Base-by-base conservation (phyloP, 805 yeast species). In the Metschnikowia colocasiae region DNA sequence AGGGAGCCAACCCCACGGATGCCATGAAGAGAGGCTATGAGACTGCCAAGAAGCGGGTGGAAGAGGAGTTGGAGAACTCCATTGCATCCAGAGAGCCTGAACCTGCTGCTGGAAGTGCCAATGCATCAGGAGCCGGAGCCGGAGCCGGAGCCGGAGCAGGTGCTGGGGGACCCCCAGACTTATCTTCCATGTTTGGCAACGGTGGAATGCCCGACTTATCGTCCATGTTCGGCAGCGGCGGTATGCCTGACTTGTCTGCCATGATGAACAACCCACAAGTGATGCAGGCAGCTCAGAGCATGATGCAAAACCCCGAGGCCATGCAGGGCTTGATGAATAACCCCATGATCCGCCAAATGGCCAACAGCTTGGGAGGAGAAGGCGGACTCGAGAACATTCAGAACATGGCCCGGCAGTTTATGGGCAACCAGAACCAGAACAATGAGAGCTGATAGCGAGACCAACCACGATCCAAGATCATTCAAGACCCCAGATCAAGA, bases 11-110 rank as follows among this genome's bases (percentile, higher is more conserved):
- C 22, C 89, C 92, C 40, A 80, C 91, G 6, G 96, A 86, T 34
- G 91, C 94, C 15, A 92, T 92, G 97, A 80, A 78, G 67, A 83
- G 84, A 62, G 99, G 97, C 45, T 90, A 82, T 64, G 97, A 92
- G 66, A 87, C 96, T 30, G 97, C 97, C 20, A 87, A 88, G 73
- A 80, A 80, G 67, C 83, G 91, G 64, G 88, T 87, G 33, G 89
- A 86, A 59, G 91, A 85, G 61, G 87, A 88, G 46, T 69, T 83
- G 54, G 81, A 76, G 56, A 64, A 54, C 44, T 59, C 68, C 3
- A 62, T 70, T 39, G 55, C 69, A 34, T 53, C 46, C 51, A 57
- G 73, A 20, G 68, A 74, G 32, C 68, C 60, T n/a, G 59, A 48
- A 31, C 68, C 60, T n/a, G 59, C 47, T 5, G 10, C 47, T 56